A percentile compares a stretch with the other conserved stretches of the same genome.
Conservation (phyloP, 148 eudicot species). For the Silene latifolia region DNA sequence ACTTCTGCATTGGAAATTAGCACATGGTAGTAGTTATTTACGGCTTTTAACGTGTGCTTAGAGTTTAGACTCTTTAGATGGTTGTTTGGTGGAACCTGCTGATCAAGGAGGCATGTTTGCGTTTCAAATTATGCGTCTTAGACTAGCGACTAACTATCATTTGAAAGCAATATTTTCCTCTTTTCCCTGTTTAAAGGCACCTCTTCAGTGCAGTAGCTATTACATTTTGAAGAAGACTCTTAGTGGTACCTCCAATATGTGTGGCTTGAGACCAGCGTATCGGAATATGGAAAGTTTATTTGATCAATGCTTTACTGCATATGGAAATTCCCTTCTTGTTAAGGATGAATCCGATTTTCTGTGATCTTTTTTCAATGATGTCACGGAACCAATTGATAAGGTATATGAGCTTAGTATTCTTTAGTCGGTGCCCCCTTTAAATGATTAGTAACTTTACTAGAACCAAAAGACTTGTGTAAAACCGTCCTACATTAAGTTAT, state of each 20-base stretch:
- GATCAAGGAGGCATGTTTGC: background rate
- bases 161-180: background rate
- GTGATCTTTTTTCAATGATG: background rate
- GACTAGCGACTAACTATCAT: background rate
- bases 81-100: background rate
- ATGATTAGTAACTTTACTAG: background rate
- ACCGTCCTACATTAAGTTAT: no score
- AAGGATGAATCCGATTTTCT: background rate
- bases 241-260: constrained; percentile 4
- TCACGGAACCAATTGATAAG: background rate
- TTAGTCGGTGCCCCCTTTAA: background rate
- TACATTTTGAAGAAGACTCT: background rate
- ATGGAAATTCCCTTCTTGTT: background rate
- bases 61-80: background rate
- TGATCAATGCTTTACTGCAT: background rate
- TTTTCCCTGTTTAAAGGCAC: background rate
- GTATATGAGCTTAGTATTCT: background rate
- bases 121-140: background rate
- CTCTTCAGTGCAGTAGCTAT: background rate
- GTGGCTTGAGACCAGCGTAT: constrained; percentile 5
- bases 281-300: background rate
- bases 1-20: background rate
- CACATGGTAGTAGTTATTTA: background rate
- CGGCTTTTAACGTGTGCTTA: background rate
- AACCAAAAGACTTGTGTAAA: no score